Base-by-base conservation (phyloP, 176 grass and related monocot genomes). In the Hyparrhenia diplandra region DNA sequence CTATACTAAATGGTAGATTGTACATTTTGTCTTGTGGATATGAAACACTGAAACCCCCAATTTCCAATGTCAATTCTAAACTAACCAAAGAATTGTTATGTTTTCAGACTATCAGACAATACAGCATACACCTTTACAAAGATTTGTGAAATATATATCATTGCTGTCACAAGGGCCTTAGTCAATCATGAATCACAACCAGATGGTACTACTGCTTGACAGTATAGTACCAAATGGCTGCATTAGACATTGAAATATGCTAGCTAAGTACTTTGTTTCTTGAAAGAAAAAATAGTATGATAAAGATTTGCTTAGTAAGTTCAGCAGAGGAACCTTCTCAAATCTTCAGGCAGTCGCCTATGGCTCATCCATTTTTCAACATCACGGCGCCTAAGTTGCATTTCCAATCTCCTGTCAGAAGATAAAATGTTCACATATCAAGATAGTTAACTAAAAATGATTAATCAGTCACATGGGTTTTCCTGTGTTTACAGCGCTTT, bases 361-460 rank as follows among this genome's bases (percentile, higher is more conserved):
- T 95, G 94, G 86, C 94, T 97, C 92, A 97, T 97, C 94, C 92
- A 97, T 74, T 86, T 83, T 73, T 98, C 96, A 89, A 98, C 96
- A 85, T 98, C 96, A 85, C 92, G 96, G 6, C 84, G 86, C 74
- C 96, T 92, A 81, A 98, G 90, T 86, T 98, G 96, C 96, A 98
- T 98, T 79, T 95, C 96, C 61, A 98, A 74, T 86, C 49, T 98
- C 87, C 95, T 98, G 73, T 34, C 30, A 40, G 36, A 82, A 83
- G n/a, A 73, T 13, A 34, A 78, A 27, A 80, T 45, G 17, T 47
- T 73, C 8, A 74, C 20, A 64, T 5, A 64, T 29, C 39, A 84
- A 29, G n/a, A 74, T 60, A 39, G 45, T 88, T 78, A 58, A 10
- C 37, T 23, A 24, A 52, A 67, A 67, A 40, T 13, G 5, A 51